These are phyloP conservation scores for Raphidocelis subcapitata DNA, from an alignment of 139 green algal genomes.

Conservation along the genomic window DNA sequence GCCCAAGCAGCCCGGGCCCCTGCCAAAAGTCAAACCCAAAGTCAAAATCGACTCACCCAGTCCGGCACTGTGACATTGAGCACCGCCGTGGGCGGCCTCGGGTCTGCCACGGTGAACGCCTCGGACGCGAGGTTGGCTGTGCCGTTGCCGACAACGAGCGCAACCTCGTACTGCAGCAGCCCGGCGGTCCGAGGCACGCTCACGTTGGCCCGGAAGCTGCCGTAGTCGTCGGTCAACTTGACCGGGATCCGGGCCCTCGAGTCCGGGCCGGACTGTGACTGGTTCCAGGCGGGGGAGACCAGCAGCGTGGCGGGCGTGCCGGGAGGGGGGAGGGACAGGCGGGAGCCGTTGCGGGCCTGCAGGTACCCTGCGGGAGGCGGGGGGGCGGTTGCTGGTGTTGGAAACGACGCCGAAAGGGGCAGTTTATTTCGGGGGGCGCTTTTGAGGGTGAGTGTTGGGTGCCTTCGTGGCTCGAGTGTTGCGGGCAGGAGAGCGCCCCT, in stretches of 20 bases:
- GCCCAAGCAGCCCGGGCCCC: too few species aligned
- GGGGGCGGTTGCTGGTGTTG: too few species aligned
- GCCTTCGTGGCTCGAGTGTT: too few species aligned
- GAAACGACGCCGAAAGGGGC: too few species aligned
- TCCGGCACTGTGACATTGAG: slow-evolving; percentile 33
- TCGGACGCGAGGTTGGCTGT: not conserved
- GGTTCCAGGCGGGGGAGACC: slow-evolving; percentile 9
- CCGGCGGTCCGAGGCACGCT: slow-evolving; percentile 10
- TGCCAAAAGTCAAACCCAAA: too few species aligned
- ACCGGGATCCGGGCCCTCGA: not conserved
- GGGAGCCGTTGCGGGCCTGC: not conserved
- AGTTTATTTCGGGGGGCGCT: too few species aligned
- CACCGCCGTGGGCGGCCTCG: slow-evolving; percentile 47
- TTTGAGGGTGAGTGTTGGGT: too few species aligned
- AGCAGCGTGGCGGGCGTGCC: slow-evolving; percentile 6
- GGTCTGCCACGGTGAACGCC: slow-evolving; percentile 39
- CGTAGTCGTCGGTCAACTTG: slow-evolving; percentile 7
- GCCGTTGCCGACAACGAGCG: slow-evolving; percentile 12
- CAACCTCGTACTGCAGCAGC: not conserved
- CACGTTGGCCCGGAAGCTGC: slow-evolving; percentile 15
- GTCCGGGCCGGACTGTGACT: too few species aligned
- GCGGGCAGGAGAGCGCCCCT: too few species aligned
- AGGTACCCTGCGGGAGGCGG: slow-evolving; percentile 9
- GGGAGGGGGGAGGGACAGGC: not conserved
- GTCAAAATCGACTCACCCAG: too few species aligned